Evolutionary conservation across 1,284 basidiomycete genomes (phyloP).

Genomic region (Marasmius oreades): DNA sequence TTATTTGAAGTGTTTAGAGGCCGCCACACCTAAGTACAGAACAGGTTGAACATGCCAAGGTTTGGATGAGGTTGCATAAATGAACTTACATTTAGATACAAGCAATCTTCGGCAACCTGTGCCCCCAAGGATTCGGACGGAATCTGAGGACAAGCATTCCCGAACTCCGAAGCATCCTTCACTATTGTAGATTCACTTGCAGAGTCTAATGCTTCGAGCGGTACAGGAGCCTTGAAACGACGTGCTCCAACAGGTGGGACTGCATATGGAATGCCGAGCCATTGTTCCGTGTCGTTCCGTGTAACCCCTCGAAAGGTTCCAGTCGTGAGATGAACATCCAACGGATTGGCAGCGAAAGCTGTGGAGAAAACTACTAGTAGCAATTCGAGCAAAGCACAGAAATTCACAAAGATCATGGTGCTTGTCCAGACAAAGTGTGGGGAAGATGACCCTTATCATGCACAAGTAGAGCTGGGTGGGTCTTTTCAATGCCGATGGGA

Average conservation of each 20-base stretch:
- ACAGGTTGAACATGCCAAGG: not conserved
- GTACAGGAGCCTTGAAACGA: constrained; percentile 57
- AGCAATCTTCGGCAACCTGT: constrained; percentile 50
- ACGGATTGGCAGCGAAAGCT: constrained; percentile 10
- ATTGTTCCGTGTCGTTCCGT: constrained; percentile 43
- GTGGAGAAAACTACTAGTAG: not conserved
- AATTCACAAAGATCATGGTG: no score
- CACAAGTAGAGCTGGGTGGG: no score
- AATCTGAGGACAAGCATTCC: constrained; percentile 56
- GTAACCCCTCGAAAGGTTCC: constrained; percentile 46
- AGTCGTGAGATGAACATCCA: constrained; percentile 36
- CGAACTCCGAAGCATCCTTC: constrained; percentile 46
- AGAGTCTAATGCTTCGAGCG: constrained; percentile 31
- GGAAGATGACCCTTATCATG: no score
- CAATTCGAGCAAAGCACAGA: no score
- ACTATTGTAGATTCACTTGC: constrained; percentile 22
- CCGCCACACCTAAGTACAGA: constrained; percentile 36
- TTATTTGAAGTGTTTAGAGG: constrained; percentile 31
- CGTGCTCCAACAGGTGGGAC: constrained; percentile 50
- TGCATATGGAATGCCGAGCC: constrained; percentile 68
- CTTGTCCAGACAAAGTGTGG: no score
- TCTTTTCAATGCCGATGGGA: no score
- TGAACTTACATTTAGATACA: constrained; percentile 45
- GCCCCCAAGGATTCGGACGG: constrained; percentile 39
- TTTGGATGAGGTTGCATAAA: not conserved